These are phyloP conservation scores for Globisporangium yorkense DNA, from an alignment of 352 stramenopile genomes.

Conservation along the genomic window DNA sequence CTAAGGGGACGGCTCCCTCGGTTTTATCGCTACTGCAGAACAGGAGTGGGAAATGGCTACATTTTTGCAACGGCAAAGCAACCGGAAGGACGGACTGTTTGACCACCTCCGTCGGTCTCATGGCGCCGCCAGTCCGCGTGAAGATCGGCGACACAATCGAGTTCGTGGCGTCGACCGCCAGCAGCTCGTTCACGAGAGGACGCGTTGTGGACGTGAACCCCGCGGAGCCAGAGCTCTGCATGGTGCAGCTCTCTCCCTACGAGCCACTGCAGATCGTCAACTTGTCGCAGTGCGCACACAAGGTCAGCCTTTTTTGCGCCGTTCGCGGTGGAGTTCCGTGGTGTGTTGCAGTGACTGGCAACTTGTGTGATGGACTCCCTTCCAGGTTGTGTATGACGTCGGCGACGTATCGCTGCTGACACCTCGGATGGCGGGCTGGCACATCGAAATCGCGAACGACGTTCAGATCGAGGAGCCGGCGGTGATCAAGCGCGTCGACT, in stretches of 20 bases:
- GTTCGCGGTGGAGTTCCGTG: not conserved
- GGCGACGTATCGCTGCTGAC: slow-evolving; percentile 30
- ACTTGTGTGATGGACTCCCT: too few species aligned
- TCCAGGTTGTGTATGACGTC: slow-evolving; percentile 33
- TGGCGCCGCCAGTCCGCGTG: slow-evolving; percentile 7
- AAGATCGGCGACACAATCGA: slow-evolving; percentile 47
- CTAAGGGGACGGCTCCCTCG: not conserved
- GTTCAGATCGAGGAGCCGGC: slow-evolving; percentile 17
- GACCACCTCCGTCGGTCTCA: not conserved
- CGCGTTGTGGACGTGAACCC: slow-evolving; percentile 31
- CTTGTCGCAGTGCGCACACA: slow-evolving; percentile 22
- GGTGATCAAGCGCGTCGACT: slow-evolving; percentile 43
- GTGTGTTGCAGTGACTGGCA: too few species aligned
- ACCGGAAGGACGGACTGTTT: not conserved
- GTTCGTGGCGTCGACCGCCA: slow-evolving; percentile 14
- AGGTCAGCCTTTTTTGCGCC: slow-evolving; percentile 16
- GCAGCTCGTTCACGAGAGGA: slow-evolving; percentile 12
- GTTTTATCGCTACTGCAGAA: too few species aligned
- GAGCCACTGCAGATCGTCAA: slow-evolving; percentile 35
- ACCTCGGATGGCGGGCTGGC: slow-evolving; percentile 32
- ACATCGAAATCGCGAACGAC: slow-evolving; percentile 32
- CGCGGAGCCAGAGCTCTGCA: slow-evolving; percentile 15
- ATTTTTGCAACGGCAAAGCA: not conserved
- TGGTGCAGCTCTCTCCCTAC: slow-evolving; percentile 34
- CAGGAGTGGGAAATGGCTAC: too few species aligned